Evolutionary conservation across 1,284 basidiomycete genomes (phyloP), one percentile per base, ranked within the genome.

Genomic region (Leccinum solheimii): DNA sequence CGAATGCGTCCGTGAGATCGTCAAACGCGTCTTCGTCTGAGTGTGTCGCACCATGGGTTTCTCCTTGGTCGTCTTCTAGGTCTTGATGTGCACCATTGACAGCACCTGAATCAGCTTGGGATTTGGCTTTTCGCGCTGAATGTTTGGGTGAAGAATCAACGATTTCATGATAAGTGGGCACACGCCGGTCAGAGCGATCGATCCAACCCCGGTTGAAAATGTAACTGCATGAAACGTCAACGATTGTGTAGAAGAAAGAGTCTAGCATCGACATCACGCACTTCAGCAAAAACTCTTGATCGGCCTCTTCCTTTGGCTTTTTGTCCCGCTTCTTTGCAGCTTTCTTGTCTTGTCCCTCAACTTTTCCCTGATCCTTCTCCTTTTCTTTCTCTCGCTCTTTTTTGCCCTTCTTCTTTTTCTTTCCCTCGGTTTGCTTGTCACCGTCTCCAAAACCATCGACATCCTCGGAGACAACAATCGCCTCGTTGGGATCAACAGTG

Each of bases 151-250:
- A 62, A 6, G 78, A 75, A 7, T 74, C 68, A 40, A 89, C 88
- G 40, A 96, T 80, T 73, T 96, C 93, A 52, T 85, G 79, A 75
- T 95, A 95, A 0, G 94, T 95, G 5, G 94, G 94, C 5, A 95
- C 79, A 60, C 86, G 87, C 26, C 84, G 80, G 9, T 81, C 77
- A 3, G 86, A 81, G 57, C 84, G 85, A 76, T 97, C 95, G 60
- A 98, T 88, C 95, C 95, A 98, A 1, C 95, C 95, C 43, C 95
- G 91, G 74, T 95, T 95, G 21, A 97, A 80, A 64, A 98, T 97
- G 75, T 97, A 98, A 75, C 95, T 97, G 65, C 14, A 16, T 5
- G 8, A 62, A 56, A 36, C 2, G 38, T 69, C 56, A 70, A 14
- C 51, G 14, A 11, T 19, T 43, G n/a, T 19, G 43, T 14, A 34